Conservation (phyloP, 495 filamentous ascomycete species). For the Rostrohypoxylon terebratum region DNA sequence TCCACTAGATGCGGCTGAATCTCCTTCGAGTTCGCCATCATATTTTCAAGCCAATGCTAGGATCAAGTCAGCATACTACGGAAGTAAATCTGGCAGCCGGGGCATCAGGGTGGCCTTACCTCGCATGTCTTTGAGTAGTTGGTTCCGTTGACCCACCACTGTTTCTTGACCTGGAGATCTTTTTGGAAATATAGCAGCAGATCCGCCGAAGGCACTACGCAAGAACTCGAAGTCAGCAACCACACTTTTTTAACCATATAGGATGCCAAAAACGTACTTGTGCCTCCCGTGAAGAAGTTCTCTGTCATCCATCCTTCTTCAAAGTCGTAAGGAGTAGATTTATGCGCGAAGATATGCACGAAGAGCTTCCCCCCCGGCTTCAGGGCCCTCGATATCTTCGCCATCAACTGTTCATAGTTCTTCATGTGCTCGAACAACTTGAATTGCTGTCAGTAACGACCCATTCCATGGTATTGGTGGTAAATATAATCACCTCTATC, state of each 20-base stretch:
- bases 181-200: slow-evolving; percentile 72
- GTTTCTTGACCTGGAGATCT: slow-evolving; percentile 66
- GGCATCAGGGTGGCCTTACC: slow-evolving; percentile 46
- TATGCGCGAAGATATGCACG: slow-evolving; percentile 73
- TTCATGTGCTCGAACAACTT: slow-evolving; percentile 80
- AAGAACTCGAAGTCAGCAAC: slow-evolving; percentile 16
- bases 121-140: slow-evolving; percentile 75
- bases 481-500: slow-evolving; percentile 60
- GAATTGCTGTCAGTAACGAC: background rate
- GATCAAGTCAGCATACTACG: slow-evolving; percentile 34
- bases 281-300: slow-evolving; percentile 76
- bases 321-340: slow-evolving; percentile 71
- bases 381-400: slow-evolving; percentile 66
- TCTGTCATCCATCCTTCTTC: slow-evolving; percentile 78
- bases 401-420: slow-evolving; percentile 73
- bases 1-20: slow-evolving; percentile 70
- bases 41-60: slow-evolving; percentile 69
- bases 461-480: background rate
- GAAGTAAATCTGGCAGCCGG: background rate
- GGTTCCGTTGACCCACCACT: slow-evolving; percentile 74
- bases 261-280: slow-evolving; percentile 51
- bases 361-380: slow-evolving; percentile 71
- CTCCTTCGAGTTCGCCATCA: slow-evolving; percentile 63
- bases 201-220: slow-evolving; percentile 69
- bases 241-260: background rate